These are phyloP conservation scores for Colletotrichum gloeosporioides DNA, from an alignment of 2,329 filamentous ascomycete species.

Conservation along the genomic window DNA sequence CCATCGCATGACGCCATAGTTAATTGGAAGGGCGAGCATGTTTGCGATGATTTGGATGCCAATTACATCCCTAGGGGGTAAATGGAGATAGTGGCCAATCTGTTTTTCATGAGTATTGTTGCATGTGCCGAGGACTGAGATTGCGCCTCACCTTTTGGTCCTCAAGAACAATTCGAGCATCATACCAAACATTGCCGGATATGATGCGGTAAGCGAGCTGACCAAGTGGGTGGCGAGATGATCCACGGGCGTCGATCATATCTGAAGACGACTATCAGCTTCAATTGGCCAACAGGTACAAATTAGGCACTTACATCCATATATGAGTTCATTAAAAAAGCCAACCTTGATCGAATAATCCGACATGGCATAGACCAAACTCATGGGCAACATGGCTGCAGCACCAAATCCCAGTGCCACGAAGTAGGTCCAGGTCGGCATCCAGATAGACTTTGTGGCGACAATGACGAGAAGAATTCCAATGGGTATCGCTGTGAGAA, in stretches of 20 bases:
- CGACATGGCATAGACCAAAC: conserved; percentile 66
- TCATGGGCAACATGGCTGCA: conserved; percentile 60
- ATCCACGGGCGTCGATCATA: conserved; percentile 15
- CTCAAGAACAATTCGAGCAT: conserved; percentile 62
- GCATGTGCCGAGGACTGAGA: no score
- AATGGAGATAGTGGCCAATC: conserved; percentile 69
- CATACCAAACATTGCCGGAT: conserved; percentile 68
- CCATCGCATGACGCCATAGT: conserved; percentile 67
- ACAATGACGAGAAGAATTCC: conserved; percentile 51
- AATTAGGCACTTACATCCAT: conserved; percentile 39
- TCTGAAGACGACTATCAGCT: not conserved
- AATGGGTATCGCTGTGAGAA: conserved; percentile 22
- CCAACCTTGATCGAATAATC: conserved; percentile 60
- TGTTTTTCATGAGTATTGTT: conserved; percentile 39
- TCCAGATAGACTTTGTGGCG: conserved; percentile 56
- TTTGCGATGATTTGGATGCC: conserved; percentile 43
- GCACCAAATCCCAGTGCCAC: conserved; percentile 61
- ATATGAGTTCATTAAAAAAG: conserved; percentile 64
- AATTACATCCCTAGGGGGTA: conserved; percentile 61
- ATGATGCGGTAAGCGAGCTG: conserved; percentile 63
- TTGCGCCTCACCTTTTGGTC: conserved; percentile 37
- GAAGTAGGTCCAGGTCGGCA: conserved; percentile 66
- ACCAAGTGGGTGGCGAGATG: conserved; percentile 47
- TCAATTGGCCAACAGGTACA: not conserved
- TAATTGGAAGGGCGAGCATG: conserved; percentile 47